Evolutionary conservation across 495 filamentous ascomycete genomes (phyloP).

Genomic region (Echria macrotheca): DNA sequence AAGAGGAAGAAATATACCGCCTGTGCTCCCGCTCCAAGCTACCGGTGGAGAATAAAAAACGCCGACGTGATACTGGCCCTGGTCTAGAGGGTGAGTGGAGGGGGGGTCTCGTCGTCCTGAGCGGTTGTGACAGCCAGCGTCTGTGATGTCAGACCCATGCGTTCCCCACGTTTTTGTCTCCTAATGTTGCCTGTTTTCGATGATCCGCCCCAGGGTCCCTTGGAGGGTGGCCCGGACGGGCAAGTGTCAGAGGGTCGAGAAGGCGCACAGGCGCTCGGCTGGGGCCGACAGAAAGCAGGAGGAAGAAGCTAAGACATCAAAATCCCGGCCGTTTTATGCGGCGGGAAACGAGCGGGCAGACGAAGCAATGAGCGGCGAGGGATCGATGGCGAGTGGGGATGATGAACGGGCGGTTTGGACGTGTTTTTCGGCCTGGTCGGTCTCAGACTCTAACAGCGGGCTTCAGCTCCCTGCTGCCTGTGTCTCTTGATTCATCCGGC

Average conservation of each 20-base stretch:
- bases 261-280: constrained; percentile 1
- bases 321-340: neutral
- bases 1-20: constrained; percentile 6
- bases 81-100: constrained; percentile 8
- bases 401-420: no score
- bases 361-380: no score
- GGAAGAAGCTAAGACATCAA: neutral
- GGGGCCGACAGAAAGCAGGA: neutral
- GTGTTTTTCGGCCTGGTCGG: no score
- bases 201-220: constrained; percentile 1
- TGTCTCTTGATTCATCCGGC: no score
- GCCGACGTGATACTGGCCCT: constrained; percentile 6
- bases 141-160: constrained; percentile 11
- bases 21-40: constrained; percentile 9
- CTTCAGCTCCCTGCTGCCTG: no score
- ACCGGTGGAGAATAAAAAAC: constrained; percentile 1
- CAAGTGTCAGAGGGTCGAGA: constrained; percentile 1
- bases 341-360: no score
- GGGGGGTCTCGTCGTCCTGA: neutral
- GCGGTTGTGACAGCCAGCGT: constrained; percentile 1
- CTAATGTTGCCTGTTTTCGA: constrained; percentile 13
- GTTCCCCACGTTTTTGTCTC: constrained; percentile 11
- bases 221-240: neutral
- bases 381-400: no score
- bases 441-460: no score